These are phyloP conservation scores for Stemphylium beticola DNA, from an alignment of 2,329 filamentous ascomycete species.

Conservation along the genomic window DNA sequence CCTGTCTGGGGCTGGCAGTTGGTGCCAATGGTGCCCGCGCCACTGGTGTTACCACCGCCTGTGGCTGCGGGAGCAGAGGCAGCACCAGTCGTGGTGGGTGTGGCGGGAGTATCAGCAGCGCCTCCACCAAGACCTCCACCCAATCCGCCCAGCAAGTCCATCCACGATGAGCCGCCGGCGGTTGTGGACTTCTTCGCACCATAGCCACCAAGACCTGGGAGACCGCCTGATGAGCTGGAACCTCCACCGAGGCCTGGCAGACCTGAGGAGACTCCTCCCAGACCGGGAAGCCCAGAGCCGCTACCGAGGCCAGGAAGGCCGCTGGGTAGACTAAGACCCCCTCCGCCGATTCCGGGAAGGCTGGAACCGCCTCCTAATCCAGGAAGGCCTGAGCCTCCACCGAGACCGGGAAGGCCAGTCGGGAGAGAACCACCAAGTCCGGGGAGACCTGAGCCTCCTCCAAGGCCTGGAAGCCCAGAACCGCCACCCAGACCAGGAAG, in stretches of 20 bases:
- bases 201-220: not conserved
- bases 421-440: too few relatives aligned
- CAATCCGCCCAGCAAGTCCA: not conserved
- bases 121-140: conserved; percentile 6
- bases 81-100: not conserved
- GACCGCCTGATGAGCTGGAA: not conserved
- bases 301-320: not conserved
- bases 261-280: not conserved
- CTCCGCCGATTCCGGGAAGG: not conserved
- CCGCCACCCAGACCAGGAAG: not conserved
- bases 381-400: not conserved
- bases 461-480: not conserved
- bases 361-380: conserved; percentile 1
- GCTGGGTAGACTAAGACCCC: not conserved
- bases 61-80: not conserved
- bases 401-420: not conserved
- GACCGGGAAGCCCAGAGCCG: not conserved
- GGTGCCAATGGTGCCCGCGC: conserved; percentile 19
- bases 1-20: conserved; percentile 33
- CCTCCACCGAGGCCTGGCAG: not conserved
- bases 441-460: not conserved
- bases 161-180: not conserved
- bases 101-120: not conserved
- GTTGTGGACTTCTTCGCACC: not conserved
- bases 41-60: conserved; percentile 1